Percentiles rank a stretch among this genome's conserved stretches.
phyloP scores from a whole-genome alignment of 2,329 filamentous ascomycete genomes.

The Didymella exigua region DNA sequence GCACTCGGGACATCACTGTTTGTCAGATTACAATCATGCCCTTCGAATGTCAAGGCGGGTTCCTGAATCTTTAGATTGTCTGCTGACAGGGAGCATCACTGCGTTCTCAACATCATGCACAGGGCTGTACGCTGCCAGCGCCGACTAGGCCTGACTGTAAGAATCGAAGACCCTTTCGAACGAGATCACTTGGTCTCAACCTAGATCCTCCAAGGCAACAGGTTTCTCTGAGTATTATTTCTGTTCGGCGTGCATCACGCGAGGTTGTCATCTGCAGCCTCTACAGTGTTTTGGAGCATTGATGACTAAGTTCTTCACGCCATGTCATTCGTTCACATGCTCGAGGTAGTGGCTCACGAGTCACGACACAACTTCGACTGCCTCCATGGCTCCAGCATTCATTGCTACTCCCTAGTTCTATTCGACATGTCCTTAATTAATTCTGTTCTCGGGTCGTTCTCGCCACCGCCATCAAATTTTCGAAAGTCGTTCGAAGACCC shows the following conservation, averaged over 20 bases:
- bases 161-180: background rate
- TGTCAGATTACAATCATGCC: background rate
- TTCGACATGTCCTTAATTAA: slow-evolving; percentile 42
- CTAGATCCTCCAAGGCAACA: background rate
- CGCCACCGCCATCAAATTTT: slow-evolving; percentile 42
- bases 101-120: background rate
- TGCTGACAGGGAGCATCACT: background rate
- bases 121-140: background rate
- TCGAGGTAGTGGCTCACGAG: slow-evolving; percentile 30
- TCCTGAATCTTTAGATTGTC: background rate
- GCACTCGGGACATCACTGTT: background rate
- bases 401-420: background rate
- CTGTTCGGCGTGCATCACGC: slow-evolving; percentile 5
- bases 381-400: slow-evolving; percentile 9
- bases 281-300: background rate
- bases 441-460: slow-evolving; percentile 45
- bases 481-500: slow-evolving; percentile 45
- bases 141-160: background rate
- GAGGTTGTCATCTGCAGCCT: slow-evolving; percentile 21
- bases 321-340: slow-evolving; percentile 41
- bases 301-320: slow-evolving; percentile 12
- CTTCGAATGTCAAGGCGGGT: background rate
- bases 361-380: slow-evolving; percentile 16
- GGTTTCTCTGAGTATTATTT: background rate
- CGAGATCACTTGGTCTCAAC: background rate